These are phyloP conservation scores for Ophiostoma pallidulum DNA, from an alignment of 2,329 filamentous ascomycete genomes.

Conservation along the genomic window DNA sequence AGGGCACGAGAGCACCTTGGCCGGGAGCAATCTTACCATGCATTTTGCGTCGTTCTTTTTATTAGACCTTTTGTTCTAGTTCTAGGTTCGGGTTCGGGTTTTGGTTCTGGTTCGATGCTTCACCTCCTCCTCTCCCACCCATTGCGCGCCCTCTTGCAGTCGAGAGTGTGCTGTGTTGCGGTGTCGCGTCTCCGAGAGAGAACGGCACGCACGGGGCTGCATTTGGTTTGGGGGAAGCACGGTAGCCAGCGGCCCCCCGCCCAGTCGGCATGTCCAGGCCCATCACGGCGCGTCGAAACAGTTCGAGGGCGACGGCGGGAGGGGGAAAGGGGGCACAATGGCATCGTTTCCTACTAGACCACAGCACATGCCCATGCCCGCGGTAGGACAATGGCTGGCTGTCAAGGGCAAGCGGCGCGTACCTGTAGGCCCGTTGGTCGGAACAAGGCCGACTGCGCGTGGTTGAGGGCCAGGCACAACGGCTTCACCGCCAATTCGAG, in stretches of 20 bases:
- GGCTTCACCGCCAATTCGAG: slow-evolving; percentile 53
- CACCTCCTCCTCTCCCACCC: not conserved
- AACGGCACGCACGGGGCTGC: no score
- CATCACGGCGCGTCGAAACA: slow-evolving; percentile 22
- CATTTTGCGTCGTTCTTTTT: not conserved
- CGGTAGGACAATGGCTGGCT: no score
- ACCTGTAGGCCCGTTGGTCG: slow-evolving; percentile 52
- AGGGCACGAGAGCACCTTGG: slow-evolving; percentile 3
- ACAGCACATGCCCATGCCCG: no score
- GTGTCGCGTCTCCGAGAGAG: not conserved
- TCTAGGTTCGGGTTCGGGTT: no score
- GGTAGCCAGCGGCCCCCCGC: no score
- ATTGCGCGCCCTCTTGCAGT: not conserved
- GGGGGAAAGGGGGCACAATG: slow-evolving; percentile 32
- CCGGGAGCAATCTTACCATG: slow-evolving; percentile 6
- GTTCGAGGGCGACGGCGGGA: slow-evolving; percentile 19
- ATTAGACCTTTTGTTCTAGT: no score
- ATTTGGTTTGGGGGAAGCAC: no score
- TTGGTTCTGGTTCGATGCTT: no score
- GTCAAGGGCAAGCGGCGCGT: slow-evolving; percentile 42
- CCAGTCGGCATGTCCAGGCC: slow-evolving; percentile 22
- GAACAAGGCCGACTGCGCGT: slow-evolving; percentile 33
- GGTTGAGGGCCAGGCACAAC: slow-evolving; percentile 46
- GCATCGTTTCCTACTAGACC: no score
- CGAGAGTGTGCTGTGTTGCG: not conserved